phyloP scores from a whole-genome alignment of 768 basidiomycete genomes.

The Boletus insuetus region DNA sequence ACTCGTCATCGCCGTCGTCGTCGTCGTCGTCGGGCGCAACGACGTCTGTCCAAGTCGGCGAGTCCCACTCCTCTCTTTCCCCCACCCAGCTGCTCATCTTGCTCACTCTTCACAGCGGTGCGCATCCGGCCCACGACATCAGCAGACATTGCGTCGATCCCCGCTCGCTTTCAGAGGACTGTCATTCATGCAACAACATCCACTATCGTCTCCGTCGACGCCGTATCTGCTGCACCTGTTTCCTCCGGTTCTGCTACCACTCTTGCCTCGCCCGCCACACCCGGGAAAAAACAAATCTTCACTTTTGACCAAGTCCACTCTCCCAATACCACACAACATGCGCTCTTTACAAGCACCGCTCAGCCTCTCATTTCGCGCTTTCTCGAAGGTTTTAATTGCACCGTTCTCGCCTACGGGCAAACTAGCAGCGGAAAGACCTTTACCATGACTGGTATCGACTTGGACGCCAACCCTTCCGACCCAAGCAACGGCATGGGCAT shows the following conservation, averaged over 20 bases:
- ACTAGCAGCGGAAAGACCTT: slow-evolving; percentile 46
- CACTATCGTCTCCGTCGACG: slow-evolving; percentile 83
- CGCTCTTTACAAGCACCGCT: slow-evolving; percentile 82
- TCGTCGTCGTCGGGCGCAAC: slow-evolving; percentile 57
- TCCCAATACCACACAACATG: slow-evolving; percentile 81
- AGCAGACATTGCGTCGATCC: slow-evolving; percentile 83
- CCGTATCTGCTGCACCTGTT: slow-evolving; percentile 50
- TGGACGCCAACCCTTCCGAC: slow-evolving; percentile 83
- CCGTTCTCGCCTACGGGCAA: slow-evolving; percentile 41
- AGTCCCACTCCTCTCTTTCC: slow-evolving; percentile 34
- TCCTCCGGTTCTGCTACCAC: slow-evolving; percentile 49
- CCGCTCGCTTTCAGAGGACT: slow-evolving; percentile 89
- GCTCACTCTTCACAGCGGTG: slow-evolving; percentile 53
- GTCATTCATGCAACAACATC: slow-evolving; percentile 76
- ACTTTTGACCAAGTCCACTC: slow-evolving; percentile 93
- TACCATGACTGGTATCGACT: slow-evolving; percentile 95
- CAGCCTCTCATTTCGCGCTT: slow-evolving; percentile 84
- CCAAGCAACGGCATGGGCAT: slow-evolving; percentile 88
- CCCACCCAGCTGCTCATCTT: neutral
- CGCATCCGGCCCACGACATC: slow-evolving; percentile 86
- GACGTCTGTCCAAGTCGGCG: slow-evolving; percentile 93
- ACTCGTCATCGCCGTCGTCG: slow-evolving; percentile 60
- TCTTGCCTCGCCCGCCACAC: slow-evolving; percentile 45
- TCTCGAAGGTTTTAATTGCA: slow-evolving; percentile 94
- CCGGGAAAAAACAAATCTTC: slow-evolving; percentile 79